These are phyloP conservation scores for Cudoniella acicularis DNA, from an alignment of 495 filamentous ascomycete species.

Conservation along the genomic window DNA sequence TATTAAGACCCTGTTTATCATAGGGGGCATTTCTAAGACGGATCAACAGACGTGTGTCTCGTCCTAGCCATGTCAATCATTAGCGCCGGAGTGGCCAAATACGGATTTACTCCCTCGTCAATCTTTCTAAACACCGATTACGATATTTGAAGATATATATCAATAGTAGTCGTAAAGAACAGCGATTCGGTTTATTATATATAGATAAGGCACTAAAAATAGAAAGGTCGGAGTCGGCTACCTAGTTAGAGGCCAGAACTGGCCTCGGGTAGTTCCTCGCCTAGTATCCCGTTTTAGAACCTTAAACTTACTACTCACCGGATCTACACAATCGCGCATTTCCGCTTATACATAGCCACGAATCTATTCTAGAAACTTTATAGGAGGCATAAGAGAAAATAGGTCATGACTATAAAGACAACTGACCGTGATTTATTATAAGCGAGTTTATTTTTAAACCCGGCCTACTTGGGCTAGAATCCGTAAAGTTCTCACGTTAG, in stretches of 20 bases:
- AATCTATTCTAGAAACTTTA: background rate
- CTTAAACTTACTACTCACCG: background rate
- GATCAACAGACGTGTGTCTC: background rate
- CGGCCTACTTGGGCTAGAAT: background rate
- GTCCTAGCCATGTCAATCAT: background rate
- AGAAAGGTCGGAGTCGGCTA: background rate
- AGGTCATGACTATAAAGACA: background rate
- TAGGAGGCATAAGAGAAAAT: background rate
- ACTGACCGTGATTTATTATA: background rate
- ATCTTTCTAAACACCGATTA: no score
- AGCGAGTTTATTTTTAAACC: background rate
- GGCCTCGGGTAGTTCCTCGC: background rate
- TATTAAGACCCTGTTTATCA: background rate
- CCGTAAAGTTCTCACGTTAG: background rate
- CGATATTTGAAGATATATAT: no score
- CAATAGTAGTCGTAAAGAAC: no score
- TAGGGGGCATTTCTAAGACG: background rate
- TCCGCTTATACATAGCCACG: background rate
- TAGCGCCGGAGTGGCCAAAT: no score
- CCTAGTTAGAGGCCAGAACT: background rate
- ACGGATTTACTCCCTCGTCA: no score
- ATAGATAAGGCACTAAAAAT: background rate
- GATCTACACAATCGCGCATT: background rate
- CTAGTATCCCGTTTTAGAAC: background rate
- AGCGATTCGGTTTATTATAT: background rate